Base-by-base conservation (phyloP, 345 rosid genomes). In the Pistacia vera region DNA sequence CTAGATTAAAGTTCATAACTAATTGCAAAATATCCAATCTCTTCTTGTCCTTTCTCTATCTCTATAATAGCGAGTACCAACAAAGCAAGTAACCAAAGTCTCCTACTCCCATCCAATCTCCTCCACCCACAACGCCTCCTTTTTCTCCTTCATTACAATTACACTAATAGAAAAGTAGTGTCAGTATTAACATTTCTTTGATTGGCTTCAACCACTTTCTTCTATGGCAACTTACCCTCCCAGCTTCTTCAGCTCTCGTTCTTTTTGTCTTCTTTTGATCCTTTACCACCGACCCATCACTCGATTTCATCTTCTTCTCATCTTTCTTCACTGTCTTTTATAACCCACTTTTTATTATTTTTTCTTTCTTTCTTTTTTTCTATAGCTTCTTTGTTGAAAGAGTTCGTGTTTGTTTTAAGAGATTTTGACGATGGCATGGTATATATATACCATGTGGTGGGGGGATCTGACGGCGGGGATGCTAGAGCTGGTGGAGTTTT, bases 391-490 rank as follows among this genome's bases (percentile, higher is more conserved):
- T 48, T 76, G 16, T 30, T 49, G 33, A 41, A 5, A 41, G 46
- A 17, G 49, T 63, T 36, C 8, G n/a, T 63, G 2, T 14, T 38
- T 12, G 13, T 41, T 56, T 16, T 33, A 8, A n/a, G 18, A 33
- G 11, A 59, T 73, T 44, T 35, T 58, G 17, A 33, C 25, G 13
- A 92, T 93, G 98, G 95, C 95, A 4, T 96, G 7, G 95, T 96
- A 76, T 92, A 93, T 65, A 64, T 96, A 55, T 89, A 96, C 64
- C 99, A 96, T 71, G 97, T 93, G 64, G 98, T 92, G 51, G 99
- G 99, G 25, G 14, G 99, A 96, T 91, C 92, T 96, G 78, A 96
- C 98, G 30, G 97, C 93, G 75, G 99, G 98, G 73, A 96, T 93
- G 88, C 99, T 97, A 22, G 99, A 93, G 81, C 83, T 93, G 81